phyloP scores from a whole-genome alignment of 352 stramenopile genomes.

The Phytophthora pisi region DNA sequence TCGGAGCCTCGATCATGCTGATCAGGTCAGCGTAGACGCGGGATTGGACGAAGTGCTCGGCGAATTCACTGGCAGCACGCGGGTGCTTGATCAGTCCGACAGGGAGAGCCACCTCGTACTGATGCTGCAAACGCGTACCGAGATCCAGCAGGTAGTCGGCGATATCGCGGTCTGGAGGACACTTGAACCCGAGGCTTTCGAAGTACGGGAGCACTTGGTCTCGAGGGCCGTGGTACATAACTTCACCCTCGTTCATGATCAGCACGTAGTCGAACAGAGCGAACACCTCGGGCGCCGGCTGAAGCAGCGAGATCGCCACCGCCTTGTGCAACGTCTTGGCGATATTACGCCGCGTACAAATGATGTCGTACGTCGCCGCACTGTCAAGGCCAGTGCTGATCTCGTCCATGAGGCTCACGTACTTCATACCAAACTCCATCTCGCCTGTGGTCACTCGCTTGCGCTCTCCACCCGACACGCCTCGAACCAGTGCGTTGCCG shows the following conservation, averaged over 20 bases:
- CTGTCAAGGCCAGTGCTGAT: constrained; percentile 48
- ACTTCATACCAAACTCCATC: constrained; percentile 87
- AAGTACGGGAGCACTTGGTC: constrained; percentile 17
- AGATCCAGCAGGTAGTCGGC: constrained; percentile 32
- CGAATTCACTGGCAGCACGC: constrained; percentile 33
- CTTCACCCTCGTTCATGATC: constrained; percentile 40
- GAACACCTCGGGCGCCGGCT: constrained; percentile 68
- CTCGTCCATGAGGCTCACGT: constrained; percentile 64
- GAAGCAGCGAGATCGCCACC: constrained; percentile 70
- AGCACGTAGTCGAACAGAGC: constrained; percentile 44
- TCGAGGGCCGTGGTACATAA: constrained; percentile 32
- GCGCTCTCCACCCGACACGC: constrained; percentile 56
- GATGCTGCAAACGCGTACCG: constrained; percentile 36
- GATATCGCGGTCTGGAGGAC: constrained; percentile 14
- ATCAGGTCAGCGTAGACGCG: constrained; percentile 24
- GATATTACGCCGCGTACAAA: constrained; percentile 34
- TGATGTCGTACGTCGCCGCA: constrained; percentile 49
- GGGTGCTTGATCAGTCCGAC: constrained; percentile 22
- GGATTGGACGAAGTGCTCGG: constrained; percentile 39
- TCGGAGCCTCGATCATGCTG: constrained; percentile 21
- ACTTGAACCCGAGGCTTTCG: constrained; percentile 13
- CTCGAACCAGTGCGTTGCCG: constrained; percentile 46
- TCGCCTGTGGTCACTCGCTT: constrained; percentile 72
- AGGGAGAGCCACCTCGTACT: constrained; percentile 32
- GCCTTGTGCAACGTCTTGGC: constrained; percentile 42